Evolutionary conservation across 2,329 filamentous ascomycete species (phyloP), one percentile per base, ranked within the genome.

Genomic region (Trichoderma oligosporum): DNA sequence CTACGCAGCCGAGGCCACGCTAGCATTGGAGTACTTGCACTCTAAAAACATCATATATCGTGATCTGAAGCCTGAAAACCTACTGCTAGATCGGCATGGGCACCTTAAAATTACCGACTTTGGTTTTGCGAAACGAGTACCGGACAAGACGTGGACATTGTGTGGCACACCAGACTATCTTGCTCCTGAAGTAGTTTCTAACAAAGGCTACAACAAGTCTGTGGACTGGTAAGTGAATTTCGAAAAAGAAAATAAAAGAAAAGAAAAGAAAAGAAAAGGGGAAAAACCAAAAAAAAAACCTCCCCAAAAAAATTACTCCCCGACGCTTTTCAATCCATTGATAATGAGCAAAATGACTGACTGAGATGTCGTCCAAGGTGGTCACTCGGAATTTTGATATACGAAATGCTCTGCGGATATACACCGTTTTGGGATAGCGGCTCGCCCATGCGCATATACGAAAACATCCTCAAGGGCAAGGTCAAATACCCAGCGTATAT

Each of bases 191-290:
- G 94, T 99, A 12, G 94, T 99, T n/a, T 92, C 91, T 60, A 97
- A 93, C 73, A 97, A 97, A 76, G 94, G 94, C 53, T 99, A 99
- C 79, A 99, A 99, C 79, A 99, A 97, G 74, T 97, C 93, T 38
- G 94, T 99, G 16, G 94, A 99, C 72, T 99, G 94, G 94, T 97
- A 77, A 77, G 89, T 76, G n/a, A 22, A n/a, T n/a, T n/a, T n/a
- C n/a, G n/a, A n/a, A n/a, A n/a, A n/a, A n/a, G n/a, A n/a, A n/a
- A n/a, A n/a, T n/a, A n/a, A n/a, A n/a, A n/a, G n/a, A n/a, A n/a
- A n/a, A n/a, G n/a, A n/a, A n/a, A n/a, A n/a, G n/a, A n/a, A n/a
- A n/a, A n/a, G n/a, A n/a, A n/a, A n/a, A n/a, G n/a, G n/a, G n/a
- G n/a, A n/a, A n/a, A n/a, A n/a, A n/a, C n/a, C n/a, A n/a, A n/a